phyloP scores from a whole-genome alignment of 2,329 filamentous ascomycete species.

The Tolypocladium guangdongense region DNA sequence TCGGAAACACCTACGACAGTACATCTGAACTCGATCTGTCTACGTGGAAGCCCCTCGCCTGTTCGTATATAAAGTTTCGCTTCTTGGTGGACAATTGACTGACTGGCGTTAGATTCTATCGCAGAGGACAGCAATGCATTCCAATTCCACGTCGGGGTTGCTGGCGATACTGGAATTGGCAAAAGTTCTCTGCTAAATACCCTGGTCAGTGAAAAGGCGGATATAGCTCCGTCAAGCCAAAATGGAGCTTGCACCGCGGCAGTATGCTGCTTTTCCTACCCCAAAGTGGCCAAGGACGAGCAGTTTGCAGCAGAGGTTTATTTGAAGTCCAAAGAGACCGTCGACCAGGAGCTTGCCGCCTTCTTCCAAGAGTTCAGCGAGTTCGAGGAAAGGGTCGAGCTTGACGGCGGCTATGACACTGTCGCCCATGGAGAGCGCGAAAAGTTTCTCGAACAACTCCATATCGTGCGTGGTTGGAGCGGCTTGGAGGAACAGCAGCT shows the following conservation, averaged over 20 bases:
- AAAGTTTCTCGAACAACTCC: slow-evolving; percentile 1
- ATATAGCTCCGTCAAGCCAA: slow-evolving; percentile 6
- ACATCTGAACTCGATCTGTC: too few relatives aligned
- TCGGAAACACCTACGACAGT: too few relatives aligned
- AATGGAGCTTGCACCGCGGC: slow-evolving; percentile 9
- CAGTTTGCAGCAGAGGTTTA: slow-evolving; percentile 1
- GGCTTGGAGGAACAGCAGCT: slow-evolving; percentile 1
- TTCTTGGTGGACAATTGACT: too few relatives aligned
- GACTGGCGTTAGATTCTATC: too few relatives aligned
- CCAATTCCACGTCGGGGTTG: not conserved
- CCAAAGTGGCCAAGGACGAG: not conserved
- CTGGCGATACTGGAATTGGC: slow-evolving; percentile 8
- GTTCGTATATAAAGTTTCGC: too few relatives aligned
- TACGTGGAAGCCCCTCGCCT: too few relatives aligned
- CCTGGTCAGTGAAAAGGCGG: not conserved
- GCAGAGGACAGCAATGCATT: not conserved
- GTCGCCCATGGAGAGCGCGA: not conserved
- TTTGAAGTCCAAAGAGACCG: slow-evolving; percentile 6
- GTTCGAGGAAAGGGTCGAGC: not conserved
- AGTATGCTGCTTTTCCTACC: slow-evolving; percentile 6
- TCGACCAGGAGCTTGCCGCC: slow-evolving; percentile 4
- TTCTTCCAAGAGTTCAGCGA: slow-evolving; percentile 4
- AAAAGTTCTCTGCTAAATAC: slow-evolving; percentile 9
- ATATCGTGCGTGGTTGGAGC: slow-evolving; percentile 5
- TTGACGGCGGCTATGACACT: not conserved